Base-by-base conservation (phyloP, 371 early-diverging fungal species). In the Circinella umbellata region DNA sequence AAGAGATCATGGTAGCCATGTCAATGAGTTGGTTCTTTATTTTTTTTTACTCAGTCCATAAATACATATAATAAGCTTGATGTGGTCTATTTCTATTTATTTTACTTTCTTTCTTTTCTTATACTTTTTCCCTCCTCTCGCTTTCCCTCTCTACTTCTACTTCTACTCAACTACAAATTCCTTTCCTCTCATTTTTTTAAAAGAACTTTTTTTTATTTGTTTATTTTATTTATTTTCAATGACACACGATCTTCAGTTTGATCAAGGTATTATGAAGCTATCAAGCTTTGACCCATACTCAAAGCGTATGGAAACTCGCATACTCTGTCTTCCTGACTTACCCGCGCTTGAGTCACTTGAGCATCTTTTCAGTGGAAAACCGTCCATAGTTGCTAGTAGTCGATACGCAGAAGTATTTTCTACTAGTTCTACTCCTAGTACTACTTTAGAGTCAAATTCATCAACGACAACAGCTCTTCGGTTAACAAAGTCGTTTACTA, bases 301-400 rank as follows among this genome's bases (percentile, higher is more conserved):
- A 17, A 73, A 74, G 20, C 64, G 73, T 27, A 69, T 72, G 39
- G 66, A 76, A 49, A 74, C 75, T 14, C 78, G 73, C 47, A 65
- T 70, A 34, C 64, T 77, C 9, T 53, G 66, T 14, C 68, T 77
- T 4, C 80, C 77, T 3, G 73, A 75, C 38, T 20, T 72, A 18
- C 75, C 76, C 4, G 60, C 62, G 27, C 55, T 77, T 53, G 78
- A 80, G 53, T 71, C 80, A 8, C 66, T 77, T 47, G 80, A 80
- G 59, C 69, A 70, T 17, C 63, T 76, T 46, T 74, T 79, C 64
- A 64, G 49, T 49, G 36, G 65, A 27, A 38, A 49, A 6, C 62
- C 34, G 38, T n/a, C 17, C 27, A 10, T 51, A 15, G 5, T 51
- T 8, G 15, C 11, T 6, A 11, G 42, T 15, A 51, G 51, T n/a